A percentile compares a stretch with the other conserved stretches of the same genome.
Conservation (phyloP, 2,329 filamentous ascomycete species). For the Xylaria sp. region DNA sequence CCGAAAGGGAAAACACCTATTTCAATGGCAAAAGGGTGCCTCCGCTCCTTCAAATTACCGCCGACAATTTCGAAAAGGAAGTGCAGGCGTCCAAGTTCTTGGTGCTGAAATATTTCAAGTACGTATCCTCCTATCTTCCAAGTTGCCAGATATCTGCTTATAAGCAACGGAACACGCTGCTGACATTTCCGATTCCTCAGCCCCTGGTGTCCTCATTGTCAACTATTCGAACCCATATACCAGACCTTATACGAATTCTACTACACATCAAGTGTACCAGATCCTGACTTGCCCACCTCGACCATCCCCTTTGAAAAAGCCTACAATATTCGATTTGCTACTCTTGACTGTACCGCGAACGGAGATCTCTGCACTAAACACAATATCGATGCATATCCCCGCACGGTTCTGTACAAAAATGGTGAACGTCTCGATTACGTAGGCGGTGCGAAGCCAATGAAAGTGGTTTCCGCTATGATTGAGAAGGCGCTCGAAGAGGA, state of each 20-base stretch:
- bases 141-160: background rate
- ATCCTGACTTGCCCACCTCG: slow-evolving; percentile 62
- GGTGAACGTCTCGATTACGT: slow-evolving; percentile 73
- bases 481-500: slow-evolving; percentile 81
- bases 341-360: slow-evolving; percentile 85
- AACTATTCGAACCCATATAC: slow-evolving; percentile 81
- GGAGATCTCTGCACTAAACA: slow-evolving; percentile 79
- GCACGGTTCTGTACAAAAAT: slow-evolving; percentile 82
- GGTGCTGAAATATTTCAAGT: slow-evolving; percentile 76
- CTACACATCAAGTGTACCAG: slow-evolving; percentile 80
- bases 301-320: slow-evolving; percentile 72
- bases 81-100: slow-evolving; percentile 64
- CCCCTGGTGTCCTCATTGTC: slow-evolving; percentile 77
- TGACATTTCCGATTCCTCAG: slow-evolving; percentile 51
- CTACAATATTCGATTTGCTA: slow-evolving; percentile 90
- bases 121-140: slow-evolving; percentile 37
- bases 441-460: slow-evolving; percentile 74
- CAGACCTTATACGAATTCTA: slow-evolving; percentile 97
- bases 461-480: slow-evolving; percentile 73
- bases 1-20: slow-evolving; percentile 58
- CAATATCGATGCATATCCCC: slow-evolving; percentile 76
- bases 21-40: slow-evolving; percentile 77
- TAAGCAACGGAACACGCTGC: slow-evolving; percentile 7
- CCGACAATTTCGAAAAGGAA: slow-evolving; percentile 66
- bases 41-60: slow-evolving; percentile 69